A percentile compares a stretch with the other conserved stretches of the same genome.
phyloP scores from a whole-genome alignment of 2,329 filamentous ascomycete genomes.

The Calonectria pseudoreteaudii region DNA sequence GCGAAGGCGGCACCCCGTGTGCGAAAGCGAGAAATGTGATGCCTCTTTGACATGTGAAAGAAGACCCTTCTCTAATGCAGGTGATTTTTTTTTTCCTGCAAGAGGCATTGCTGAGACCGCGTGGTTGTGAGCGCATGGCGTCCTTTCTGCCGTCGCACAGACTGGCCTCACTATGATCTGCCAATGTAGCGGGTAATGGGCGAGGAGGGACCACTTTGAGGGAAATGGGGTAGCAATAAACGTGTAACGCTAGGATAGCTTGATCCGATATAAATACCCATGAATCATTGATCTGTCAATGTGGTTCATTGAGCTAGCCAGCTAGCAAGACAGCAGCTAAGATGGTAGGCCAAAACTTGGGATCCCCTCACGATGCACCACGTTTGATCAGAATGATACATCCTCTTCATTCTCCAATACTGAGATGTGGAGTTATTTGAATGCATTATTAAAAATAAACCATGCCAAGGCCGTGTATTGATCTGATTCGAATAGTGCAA shows the following conservation, averaged over 20 bases:
- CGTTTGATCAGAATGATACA: not conserved
- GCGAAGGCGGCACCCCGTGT: constrained; percentile 11
- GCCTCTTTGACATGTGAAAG: constrained; percentile 16
- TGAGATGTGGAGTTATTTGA: not conserved
- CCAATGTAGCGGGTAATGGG: not conserved
- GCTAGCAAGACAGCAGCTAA: not conserved
- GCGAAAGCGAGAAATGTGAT: not conserved
- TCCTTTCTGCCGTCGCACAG: not conserved
- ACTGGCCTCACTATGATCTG: not conserved
- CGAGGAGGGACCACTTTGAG: not conserved
- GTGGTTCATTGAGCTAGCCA: not conserved
- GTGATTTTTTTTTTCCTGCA: not conserved
- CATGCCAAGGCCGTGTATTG: not conserved
- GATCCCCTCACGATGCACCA: not conserved
- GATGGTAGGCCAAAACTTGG: not conserved
- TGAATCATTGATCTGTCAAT: not conserved
- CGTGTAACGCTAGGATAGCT: not conserved
- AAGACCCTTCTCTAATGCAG: not conserved
- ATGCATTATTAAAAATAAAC: not conserved
- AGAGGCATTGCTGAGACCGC: not conserved
- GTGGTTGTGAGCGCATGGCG: not conserved
- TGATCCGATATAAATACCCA: not conserved
- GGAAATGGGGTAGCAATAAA: not conserved
- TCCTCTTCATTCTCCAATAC: no score
- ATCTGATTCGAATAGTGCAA: not conserved